Base-by-base conservation (phyloP, 768 basidiomycete species). In the Mycena haematopus region DNA sequence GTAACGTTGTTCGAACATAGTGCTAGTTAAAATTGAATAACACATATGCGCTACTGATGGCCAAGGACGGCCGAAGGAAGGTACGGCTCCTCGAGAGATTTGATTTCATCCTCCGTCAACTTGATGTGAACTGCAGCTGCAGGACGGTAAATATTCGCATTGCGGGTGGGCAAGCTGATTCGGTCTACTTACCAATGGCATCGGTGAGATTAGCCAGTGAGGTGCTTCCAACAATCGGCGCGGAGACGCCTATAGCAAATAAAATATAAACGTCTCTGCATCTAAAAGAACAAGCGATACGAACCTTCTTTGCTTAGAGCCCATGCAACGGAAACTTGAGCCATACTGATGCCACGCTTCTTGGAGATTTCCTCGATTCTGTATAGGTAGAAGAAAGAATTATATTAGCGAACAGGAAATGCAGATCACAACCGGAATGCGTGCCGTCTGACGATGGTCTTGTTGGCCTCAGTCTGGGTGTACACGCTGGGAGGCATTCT, bases 351-450 rank as follows among this genome's bases (percentile, higher is more conserved):
- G 6, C 77, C 78, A 33, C 78, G 80, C 40, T 80, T 78, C 66
- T 82, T 83, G 1, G 87, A 83, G 44, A 89, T 73, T 53, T 80
- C 76, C 65, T 87, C 84, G 44, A 89, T 81, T 10, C 85, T 83
- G 59, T 1, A 19, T 25, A 3, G 13, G 13, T n/a, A 51, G 31
- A 40, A 36, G 19, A 11, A 31, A 22, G 24, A 21, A 13, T 29
- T 21, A 21, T n/a, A 17, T 58, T 11, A 50, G 52, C 35, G 22
- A 25, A 21, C 31, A 29, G 9, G 21, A 19, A 7, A 9, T 24
- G 17, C 29, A 33, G 6, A 10, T 7, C 10, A 50, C 29, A 38
- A 3, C 15, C 11, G 9, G 33, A 38, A 42, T 27, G 17, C 61
- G 9, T 35, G 33, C 56, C 65, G 46, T 27, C 57, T 57, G 27